Percentiles rank a stretch among this genome's conserved stretches.
Conservation (phyloP, 768 basidiomycete genomes). For the Lactifluus piperatus region DNA sequence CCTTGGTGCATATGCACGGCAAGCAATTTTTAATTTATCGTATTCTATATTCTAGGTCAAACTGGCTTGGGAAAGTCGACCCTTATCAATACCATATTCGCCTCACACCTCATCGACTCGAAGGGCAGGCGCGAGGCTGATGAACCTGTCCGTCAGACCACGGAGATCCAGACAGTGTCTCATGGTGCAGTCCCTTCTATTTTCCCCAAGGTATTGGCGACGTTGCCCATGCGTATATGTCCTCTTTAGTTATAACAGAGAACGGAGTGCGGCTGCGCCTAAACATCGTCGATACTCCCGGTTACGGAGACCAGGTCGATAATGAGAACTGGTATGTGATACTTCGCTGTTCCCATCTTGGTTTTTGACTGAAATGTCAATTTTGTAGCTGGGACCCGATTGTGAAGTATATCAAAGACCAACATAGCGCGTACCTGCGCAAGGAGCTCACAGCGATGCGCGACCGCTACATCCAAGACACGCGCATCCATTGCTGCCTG, state of each 20-base stretch:
- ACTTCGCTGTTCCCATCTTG: neutral
- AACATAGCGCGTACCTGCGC: constrained; percentile 96
- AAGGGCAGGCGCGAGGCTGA: constrained; percentile 88
- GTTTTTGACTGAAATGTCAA: neutral
- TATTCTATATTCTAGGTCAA: constrained; percentile 51
- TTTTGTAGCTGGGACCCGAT: constrained; percentile 92
- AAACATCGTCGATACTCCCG: constrained; percentile 98
- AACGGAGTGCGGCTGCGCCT: constrained; percentile 90
- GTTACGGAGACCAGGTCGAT: constrained; percentile 97
- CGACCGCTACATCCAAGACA: constrained; percentile 97
- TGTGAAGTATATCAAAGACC: constrained; percentile 98
- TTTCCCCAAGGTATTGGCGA: neutral
- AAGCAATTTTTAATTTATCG: neutral
- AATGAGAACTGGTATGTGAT: constrained; percentile 87
- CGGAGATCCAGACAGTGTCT: constrained; percentile 91
- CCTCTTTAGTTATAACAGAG: constrained; percentile 75
- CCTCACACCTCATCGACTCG: constrained; percentile 95
- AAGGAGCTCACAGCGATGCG: constrained; percentile 99
- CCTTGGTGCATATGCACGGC: neutral
- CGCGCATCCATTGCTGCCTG: constrained; percentile 94
- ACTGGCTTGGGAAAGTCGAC: constrained; percentile 98
- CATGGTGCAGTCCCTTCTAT: constrained; percentile 55
- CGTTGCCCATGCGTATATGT: neutral
- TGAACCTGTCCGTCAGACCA: constrained; percentile 89
- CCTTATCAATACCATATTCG: constrained; percentile 97